Base-by-base conservation (phyloP, 2,329 filamentous ascomycete genomes). In the Exophiala xenobiotica region DNA sequence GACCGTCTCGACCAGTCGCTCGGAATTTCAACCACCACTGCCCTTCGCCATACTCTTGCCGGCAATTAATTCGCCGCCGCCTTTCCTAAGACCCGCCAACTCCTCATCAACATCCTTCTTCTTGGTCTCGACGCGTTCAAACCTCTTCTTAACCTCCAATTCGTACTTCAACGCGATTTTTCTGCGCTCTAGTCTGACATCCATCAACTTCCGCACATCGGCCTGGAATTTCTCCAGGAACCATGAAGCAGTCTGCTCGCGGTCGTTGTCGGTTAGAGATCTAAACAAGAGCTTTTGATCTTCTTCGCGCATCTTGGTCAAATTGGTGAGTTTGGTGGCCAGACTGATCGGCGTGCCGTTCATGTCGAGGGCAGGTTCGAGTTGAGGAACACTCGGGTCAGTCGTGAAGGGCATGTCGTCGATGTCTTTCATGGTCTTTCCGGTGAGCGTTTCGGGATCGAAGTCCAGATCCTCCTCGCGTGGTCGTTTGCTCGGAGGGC, bases 181-280 rank as follows among this genome's bases (percentile, higher is more conserved):
- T 18, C 82, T 73, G 62, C 81, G 78, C 33, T 76, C 72, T 53
- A 74, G 73, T 33, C 82, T 72, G 22, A 76, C 71, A 1, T 74
- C 67, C 59, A 75, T 81, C 59, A 81, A 75, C 41, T 74, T 73
- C 14, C 67, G 65, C 29, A 83, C 64, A 33, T 82, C 67, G 3
- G 70, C 66, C 41, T 69, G 69, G 60, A 85, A 83, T 43, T 74
- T 72, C 1, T 77, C 74, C 1, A 84, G 70, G 39, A 85, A 76
- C 73, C 81, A 79, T 51, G 82, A 78, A 2, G 82, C 82, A 18
- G 80, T 78, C 39, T 81, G 75, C 65, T 85, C 82, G 79, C 82
- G 84, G 55, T 83, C 74, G 3, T 71, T 65, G 12, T 82, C 72
- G 1, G 70, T 67, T 33, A 85, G 69, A 7, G 71, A 73, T 1